Evolutionary conservation across 2,329 filamentous ascomycete species (phyloP), one percentile per base, ranked within the genome.

Genomic region (Ophiostoma quercus): DNA sequence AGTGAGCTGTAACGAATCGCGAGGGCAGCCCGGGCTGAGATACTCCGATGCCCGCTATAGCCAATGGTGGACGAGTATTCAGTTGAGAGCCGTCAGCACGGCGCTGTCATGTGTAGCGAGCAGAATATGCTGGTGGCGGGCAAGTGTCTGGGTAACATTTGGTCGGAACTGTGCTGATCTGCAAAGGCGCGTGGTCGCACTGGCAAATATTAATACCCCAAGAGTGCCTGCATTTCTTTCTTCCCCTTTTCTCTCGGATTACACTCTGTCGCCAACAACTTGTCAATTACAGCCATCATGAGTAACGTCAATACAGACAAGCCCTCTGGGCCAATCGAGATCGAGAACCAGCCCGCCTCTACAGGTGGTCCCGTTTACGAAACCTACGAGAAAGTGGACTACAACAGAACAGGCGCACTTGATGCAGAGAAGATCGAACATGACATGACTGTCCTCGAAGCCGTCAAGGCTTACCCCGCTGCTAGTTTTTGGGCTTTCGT

Each of bases 351-450:
- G 34, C 62, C 9, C 19, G 7, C 62, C 8, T 65, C 62, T 8
- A 65, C 19, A 3, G 62, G 62, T 14, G 62, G 62, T 12, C 62
- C 62, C 0, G 34, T 65, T 1, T 65, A 65, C 62, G 62, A 65
- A 22, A 19, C 34, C 11, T 19, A 65, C 34, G 62, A 65, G n/a
- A 65, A 65, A 3, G 62, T 39, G 37, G 65, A 66, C 39, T 43
- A 66, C 39, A 66, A 43, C 67, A 66, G 51, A 79, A 77, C 79
- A 6, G 84, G 80, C 74, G 85, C 85, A 72, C 83, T 87, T 74
- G 83, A 85, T 72, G 87, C 84, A 14, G 87, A 89, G 78, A 82
- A 76, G 43, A 71, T 69, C 0, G 78, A 80, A 71, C 74, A 76
- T 43, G 74, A 77, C 66, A 78, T 79, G 78, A 75, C 74, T 1